Conservation (phyloP, 495 filamentous ascomycete genomes). For the Lasiosphaeria ovina region DNA sequence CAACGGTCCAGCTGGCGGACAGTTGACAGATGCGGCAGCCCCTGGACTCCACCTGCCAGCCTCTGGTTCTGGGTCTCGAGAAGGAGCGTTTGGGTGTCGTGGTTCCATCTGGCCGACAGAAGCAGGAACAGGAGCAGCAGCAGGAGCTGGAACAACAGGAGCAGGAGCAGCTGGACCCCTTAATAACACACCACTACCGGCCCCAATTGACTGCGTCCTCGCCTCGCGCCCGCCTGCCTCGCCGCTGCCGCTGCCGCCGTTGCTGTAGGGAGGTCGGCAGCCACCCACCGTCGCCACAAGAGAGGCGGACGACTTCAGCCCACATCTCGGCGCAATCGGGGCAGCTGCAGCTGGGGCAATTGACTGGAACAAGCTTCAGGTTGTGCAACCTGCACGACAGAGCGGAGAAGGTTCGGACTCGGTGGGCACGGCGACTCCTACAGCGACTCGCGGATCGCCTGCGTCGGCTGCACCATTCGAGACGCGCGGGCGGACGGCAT, state of each 20-base stretch:
- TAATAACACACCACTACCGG: neutral
- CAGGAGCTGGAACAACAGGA: neutral
- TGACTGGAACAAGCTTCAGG: neutral
- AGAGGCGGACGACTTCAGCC: too few relatives aligned
- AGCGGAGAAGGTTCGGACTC: conserved; percentile 15
- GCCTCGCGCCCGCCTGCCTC: neutral
- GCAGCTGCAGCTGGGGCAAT: too few relatives aligned
- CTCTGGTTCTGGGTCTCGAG: too few relatives aligned
- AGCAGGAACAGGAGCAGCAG: conserved; percentile 1
- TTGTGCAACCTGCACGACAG: conserved; percentile 8
- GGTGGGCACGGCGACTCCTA: conserved; percentile 3
- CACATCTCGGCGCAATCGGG: too few relatives aligned
- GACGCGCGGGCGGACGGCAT: neutral
- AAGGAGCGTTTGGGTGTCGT: neutral
- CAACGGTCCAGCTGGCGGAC: conserved; percentile 1
- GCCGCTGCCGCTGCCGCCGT: neutral
- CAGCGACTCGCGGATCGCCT: neutral
- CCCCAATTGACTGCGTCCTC: neutral
- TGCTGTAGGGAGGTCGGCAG: too few relatives aligned
- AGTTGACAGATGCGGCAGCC: conserved; percentile 5
- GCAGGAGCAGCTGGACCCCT: neutral
- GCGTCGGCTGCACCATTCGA: neutral
- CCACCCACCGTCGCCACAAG: too few relatives aligned
- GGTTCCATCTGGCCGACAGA: neutral
- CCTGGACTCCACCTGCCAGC: neutral